Conservation (phyloP, 371 early-diverging fungal species). For the Vairimorpha necatrix region DNA sequence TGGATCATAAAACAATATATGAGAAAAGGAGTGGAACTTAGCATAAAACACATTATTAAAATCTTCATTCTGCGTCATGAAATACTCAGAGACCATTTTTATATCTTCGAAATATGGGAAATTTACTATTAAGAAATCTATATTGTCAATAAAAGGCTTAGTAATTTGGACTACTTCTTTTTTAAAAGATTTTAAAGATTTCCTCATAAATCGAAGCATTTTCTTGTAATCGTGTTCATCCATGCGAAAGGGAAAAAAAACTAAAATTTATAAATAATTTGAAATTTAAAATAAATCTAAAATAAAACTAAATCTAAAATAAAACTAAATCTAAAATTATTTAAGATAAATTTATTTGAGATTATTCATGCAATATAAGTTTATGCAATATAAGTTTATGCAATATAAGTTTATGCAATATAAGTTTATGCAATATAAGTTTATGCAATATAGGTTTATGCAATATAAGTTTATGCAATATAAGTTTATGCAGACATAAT, state of each 20-base stretch:
- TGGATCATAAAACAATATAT: constrained; percentile 13
- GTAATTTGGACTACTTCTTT: constrained; percentile 14
- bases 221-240: constrained; percentile 15
- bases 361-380: no score
- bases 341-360: no score
- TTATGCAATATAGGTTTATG: no score
- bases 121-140: constrained; percentile 45
- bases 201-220: constrained; percentile 16
- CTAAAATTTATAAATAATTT: background rate
- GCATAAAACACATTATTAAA: constrained; percentile 27
- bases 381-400: no score
- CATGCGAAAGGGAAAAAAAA: background rate
- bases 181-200: constrained; percentile 19
- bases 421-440: no score
- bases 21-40: constrained; percentile 5
- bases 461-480: no score
- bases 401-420: no score
- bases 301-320: no score
- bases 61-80: constrained; percentile 28
- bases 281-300: no score
- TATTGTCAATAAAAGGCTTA: constrained; percentile 29
- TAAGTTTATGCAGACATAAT: no score
- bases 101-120: constrained; percentile 48
- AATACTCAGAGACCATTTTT: constrained; percentile 27
- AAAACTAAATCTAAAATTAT: no score